These are phyloP conservation scores for Oryza australiensis DNA, from an alignment of 176 grass and related monocot species.

Conservation along the genomic window DNA sequence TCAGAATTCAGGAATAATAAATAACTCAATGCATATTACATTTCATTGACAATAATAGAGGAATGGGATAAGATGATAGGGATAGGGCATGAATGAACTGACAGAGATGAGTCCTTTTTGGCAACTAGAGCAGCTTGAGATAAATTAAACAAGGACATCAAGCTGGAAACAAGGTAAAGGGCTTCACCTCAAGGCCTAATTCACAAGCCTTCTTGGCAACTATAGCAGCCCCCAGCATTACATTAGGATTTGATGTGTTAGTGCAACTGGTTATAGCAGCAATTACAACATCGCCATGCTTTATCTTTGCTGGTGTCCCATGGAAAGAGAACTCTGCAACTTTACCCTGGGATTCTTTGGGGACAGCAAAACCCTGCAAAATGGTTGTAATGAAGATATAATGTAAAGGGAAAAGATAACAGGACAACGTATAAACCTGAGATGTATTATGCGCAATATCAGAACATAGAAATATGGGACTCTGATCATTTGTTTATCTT, in stretches of 20 bases:
- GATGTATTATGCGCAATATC: not conserved
- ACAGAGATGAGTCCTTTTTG: not conserved
- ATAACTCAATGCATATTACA: not conserved
- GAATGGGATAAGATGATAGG: not conserved
- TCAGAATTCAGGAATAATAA: not conserved
- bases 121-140: too few species aligned
- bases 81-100: conserved; percentile 11
- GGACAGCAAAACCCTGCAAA: conserved; percentile 95
- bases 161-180: conserved; percentile 14
- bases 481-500: not conserved
- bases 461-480: not conserved
- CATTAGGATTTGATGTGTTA: conserved; percentile 98
- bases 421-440: conserved; percentile 1
- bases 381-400: conserved; percentile 19
- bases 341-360: conserved; percentile 89
- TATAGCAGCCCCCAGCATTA: conserved; percentile 96
- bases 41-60: conserved; percentile 1
- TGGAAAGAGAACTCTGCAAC: conserved; percentile 88
- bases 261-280: conserved; percentile 99
- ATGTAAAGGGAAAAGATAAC: conserved; percentile 11
- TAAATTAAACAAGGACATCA: not conserved
- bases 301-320: conserved; percentile 75
- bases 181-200: conserved; percentile 80
- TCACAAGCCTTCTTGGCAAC: conserved; percentile 99
- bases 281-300: conserved; percentile 98